These are phyloP conservation scores for Cryphonectria carpinicola DNA, from an alignment of 2,329 filamentous ascomycete genomes.

Conservation along the genomic window DNA sequence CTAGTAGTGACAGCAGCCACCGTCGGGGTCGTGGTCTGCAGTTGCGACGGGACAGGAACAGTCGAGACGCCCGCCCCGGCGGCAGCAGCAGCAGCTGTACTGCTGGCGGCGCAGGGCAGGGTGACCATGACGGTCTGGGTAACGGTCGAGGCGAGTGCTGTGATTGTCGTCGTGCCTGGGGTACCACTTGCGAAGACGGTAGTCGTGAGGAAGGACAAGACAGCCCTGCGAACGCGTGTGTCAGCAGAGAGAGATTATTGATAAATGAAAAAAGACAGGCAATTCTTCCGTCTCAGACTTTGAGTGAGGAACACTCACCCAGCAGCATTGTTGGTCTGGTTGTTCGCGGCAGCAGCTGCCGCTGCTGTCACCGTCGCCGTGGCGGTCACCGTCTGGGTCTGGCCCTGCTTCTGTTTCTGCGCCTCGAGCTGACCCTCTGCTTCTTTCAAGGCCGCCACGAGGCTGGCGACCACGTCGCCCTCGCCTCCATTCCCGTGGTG, in stretches of 20 bases:
- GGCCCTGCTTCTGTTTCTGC: not conserved
- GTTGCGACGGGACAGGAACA: conserved; percentile 28
- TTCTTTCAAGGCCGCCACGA: not conserved
- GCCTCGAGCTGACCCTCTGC: conserved; percentile 5
- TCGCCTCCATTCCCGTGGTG: not conserved
- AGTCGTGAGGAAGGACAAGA: conserved; percentile 41
- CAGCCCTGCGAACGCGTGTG: not conserved
- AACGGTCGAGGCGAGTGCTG: conserved; percentile 38
- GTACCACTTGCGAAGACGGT: conserved; percentile 40
- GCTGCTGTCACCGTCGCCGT: conserved; percentile 16
- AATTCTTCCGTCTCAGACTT: not conserved
- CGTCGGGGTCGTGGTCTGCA: conserved; percentile 23
- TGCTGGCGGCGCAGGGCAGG: conserved; percentile 29
- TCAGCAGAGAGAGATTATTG: not conserved
- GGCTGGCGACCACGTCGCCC: not conserved
- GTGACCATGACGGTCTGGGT: conserved; percentile 36
- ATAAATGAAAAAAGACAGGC: too few species aligned
- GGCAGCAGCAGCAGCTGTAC: conserved; percentile 19
- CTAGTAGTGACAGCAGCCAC: conserved; percentile 12
- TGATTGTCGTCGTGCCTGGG: conserved; percentile 42
- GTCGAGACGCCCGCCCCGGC: conserved; percentile 31
- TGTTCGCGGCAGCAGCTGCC: not conserved
- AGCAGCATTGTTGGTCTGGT: not conserved
- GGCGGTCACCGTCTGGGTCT: conserved; percentile 19
- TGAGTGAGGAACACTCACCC: conserved; percentile 7